Evolutionary conservation across 305 asterid species (phyloP).

Genomic region (Withania somnifera): DNA sequence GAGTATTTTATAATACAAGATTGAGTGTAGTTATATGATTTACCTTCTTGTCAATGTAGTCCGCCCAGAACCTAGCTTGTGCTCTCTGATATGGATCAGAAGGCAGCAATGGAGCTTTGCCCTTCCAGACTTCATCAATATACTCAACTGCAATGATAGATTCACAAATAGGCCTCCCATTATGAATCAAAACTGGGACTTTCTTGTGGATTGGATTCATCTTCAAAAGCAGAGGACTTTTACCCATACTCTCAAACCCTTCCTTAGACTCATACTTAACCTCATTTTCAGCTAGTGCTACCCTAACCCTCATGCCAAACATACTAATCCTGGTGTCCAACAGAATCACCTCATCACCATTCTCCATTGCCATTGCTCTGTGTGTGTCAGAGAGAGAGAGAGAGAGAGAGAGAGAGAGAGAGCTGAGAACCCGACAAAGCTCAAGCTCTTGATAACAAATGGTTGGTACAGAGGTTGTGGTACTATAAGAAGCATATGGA

Average conservation of each 20-base stretch:
- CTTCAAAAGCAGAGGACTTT: conserved; percentile 15
- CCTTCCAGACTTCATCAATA: conserved; percentile 12
- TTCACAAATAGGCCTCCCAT: neutral
- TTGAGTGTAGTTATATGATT: too few relatives aligned
- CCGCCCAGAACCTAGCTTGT: conserved; percentile 21
- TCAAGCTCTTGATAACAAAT: too few relatives aligned
- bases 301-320: conserved; percentile 10
- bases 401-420: too few relatives aligned
- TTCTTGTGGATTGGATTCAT: conserved; percentile 20
- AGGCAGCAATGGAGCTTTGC: conserved; percentile 9
- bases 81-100: conserved; percentile 12
- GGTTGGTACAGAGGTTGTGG: too few relatives aligned
- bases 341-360: too few relatives aligned
- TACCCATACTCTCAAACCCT: conserved; percentile 12
- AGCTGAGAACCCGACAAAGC: too few relatives aligned
- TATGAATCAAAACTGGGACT: conserved; percentile 10
- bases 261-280: conserved; percentile 11
- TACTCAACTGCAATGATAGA: conserved; percentile 10
- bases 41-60: conserved; percentile 8
- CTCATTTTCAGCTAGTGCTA: conserved; percentile 7
- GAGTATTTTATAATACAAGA: too few relatives aligned
- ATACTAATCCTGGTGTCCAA: conserved; percentile 30
- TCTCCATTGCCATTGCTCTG: too few relatives aligned
- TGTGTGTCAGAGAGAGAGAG: too few relatives aligned
- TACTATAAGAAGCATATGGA: too few relatives aligned